Percentiles rank a stretch among this genome's conserved stretches.
phyloP scores from a whole-genome alignment of 2,329 filamentous ascomycete genomes.

The Cylindrodendrum hubeiense region DNA sequence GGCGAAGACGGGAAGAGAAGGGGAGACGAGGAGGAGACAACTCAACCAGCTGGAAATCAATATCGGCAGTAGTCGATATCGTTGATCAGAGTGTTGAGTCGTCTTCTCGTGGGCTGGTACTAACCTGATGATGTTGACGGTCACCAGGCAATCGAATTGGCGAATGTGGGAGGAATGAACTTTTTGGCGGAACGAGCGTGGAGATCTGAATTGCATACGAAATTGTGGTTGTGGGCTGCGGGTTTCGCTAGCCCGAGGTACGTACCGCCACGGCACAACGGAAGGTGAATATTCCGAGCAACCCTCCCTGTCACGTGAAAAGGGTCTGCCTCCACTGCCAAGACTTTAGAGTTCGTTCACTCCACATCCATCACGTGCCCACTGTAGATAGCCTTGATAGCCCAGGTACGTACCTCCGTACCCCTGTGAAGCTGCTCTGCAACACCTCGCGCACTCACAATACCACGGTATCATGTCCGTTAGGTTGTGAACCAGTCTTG shows the following conservation, averaged over 20 bases:
- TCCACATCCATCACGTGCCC: too few species aligned
- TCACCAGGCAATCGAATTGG: constrained; percentile 64
- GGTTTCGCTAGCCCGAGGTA: constrained; percentile 51
- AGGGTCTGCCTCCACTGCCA: not conserved
- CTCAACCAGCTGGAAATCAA: constrained; percentile 40
- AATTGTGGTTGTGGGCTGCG: constrained; percentile 57
- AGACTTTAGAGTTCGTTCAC: too few species aligned
- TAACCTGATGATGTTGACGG: constrained; percentile 62
- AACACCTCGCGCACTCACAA: not conserved
- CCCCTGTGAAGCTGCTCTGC: too few species aligned
- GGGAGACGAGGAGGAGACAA: constrained; percentile 25
- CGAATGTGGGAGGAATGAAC: constrained; percentile 54
- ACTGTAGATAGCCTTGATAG: too few species aligned
- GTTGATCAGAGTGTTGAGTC: constrained; percentile 41
- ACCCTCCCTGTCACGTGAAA: constrained; percentile 36
- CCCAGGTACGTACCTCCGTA: not conserved
- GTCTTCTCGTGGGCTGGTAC: constrained; percentile 44
- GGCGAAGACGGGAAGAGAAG: constrained; percentile 8
- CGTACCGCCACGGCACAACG: constrained; percentile 49
- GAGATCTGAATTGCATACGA: constrained; percentile 51
- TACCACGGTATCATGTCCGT: too few species aligned
- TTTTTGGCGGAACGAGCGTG: constrained; percentile 49
- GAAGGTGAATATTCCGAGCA: constrained; percentile 42
- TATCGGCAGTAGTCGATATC: constrained; percentile 35
- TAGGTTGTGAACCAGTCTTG: not conserved